Evolutionary conservation across 371 early-diverging fungal genomes (phyloP).

Genomic region (Smittium culicis): DNA sequence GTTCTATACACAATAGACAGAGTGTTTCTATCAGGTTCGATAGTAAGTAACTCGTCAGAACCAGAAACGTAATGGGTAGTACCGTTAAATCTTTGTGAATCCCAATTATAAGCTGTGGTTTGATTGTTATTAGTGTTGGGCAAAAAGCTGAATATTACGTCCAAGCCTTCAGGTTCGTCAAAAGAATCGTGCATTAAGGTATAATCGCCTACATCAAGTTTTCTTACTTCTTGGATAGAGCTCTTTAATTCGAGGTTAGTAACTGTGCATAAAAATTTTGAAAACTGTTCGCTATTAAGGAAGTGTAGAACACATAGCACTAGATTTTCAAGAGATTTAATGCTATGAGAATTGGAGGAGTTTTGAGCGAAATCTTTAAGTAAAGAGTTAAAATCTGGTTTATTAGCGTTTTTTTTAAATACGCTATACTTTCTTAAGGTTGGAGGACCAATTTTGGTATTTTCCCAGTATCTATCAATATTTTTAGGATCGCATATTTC

Average conservation of each 20-base stretch:
- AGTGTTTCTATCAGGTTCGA: conserved; percentile 36
- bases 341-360: background rate
- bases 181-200: conserved; percentile 43
- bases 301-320: conserved; percentile 15
- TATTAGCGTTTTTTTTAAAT: no score
- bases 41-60: conserved; percentile 35
- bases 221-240: conserved; percentile 30
- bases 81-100: conserved; percentile 35
- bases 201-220: conserved; percentile 39
- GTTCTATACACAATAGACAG: conserved; percentile 38
- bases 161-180: conserved; percentile 38
- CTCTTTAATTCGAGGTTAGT: conserved; percentile 20
- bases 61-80: conserved; percentile 41
- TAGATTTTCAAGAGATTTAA: background rate
- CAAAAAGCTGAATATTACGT: conserved; percentile 35
- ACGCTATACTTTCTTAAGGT: background rate
- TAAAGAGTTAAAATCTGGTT: no score
- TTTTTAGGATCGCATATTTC: conserved; percentile 9
- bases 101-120: conserved; percentile 19
- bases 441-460: background rate
- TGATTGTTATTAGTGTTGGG: background rate
- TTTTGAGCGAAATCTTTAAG: background rate
- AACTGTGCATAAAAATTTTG: conserved; percentile 22
- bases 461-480: background rate
- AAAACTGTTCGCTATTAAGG: conserved; percentile 32